Base-by-base conservation (phyloP, 371 early-diverging fungal genomes). In the Blakeslea trispora region DNA sequence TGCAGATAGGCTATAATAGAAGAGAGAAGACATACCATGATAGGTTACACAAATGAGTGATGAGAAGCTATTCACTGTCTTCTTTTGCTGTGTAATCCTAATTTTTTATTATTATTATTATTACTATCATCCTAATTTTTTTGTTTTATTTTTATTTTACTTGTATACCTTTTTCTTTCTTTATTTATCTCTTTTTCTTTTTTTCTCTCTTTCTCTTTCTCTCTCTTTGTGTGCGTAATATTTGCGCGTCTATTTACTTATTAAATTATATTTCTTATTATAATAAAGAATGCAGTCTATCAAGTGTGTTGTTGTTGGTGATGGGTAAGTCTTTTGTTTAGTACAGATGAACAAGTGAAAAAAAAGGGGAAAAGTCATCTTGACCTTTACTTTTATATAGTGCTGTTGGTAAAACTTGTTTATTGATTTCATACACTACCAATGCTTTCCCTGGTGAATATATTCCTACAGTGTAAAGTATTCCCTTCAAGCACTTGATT, bases 381-480 rank as follows among this genome's bases (percentile, higher is more conserved):
- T 28, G 7, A 28, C 28, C 28, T 13, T 8, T 46, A 14, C 15
- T 34, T 3, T 45, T 35, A 34, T 32, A 17, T 69, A 91, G 91
- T 84, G 92, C 93, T 56, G 91, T 94, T 54, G 97, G 95, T 59
- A 97, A 97, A 81, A 96, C 98, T 13, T 96, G 97, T 74, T 83
- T 95, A 40, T 80, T 98, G 56, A 96, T 96, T 73, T 88, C 88
- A 66, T 98, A 97, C 78, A 96, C 96, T 40, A 94, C 96, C 59
- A 96, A 96, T 77, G 96, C 96, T 22, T 98, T 97, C 82, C 97
- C 97, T 32, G 97, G 95, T 46, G 97, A 95, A 81, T 96, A 96
- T 72, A 94, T 96, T 60, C 97, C 97, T 58, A 97, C 97, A 54
- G 97, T 97, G 95, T 95, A 28, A 28, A 28, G 28, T 28, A 28